phyloP scores from a whole-genome alignment of 2,329 filamentous ascomycete genomes.

The Fusarium torulosum region DNA sequence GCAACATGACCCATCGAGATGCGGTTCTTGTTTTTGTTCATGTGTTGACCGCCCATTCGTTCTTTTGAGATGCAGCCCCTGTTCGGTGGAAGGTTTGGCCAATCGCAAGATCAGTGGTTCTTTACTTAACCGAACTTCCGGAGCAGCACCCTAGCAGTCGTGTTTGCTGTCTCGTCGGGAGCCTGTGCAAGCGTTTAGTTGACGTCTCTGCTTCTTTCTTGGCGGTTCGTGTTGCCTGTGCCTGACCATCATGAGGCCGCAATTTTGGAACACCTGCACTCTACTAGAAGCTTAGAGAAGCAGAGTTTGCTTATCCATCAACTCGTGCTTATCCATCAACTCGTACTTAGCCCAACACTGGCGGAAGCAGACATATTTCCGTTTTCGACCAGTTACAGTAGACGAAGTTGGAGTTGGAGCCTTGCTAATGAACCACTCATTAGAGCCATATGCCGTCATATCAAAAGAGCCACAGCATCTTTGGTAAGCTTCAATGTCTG shows the following conservation, averaged over 20 bases:
- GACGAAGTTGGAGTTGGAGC: constrained; percentile 25
- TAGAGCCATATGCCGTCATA: constrained; percentile 25
- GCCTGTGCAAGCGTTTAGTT: neutral
- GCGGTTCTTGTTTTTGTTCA: constrained; percentile 31
- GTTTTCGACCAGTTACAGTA: constrained; percentile 26
- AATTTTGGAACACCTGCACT: neutral
- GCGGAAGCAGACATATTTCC: constrained; percentile 19
- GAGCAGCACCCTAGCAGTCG: constrained; percentile 7
- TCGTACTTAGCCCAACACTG: neutral
- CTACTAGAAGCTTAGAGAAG: constrained; percentile 3
- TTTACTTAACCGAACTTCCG: constrained; percentile 8
- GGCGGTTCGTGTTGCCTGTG: constrained; percentile 15
- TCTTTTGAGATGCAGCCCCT: constrained; percentile 24
- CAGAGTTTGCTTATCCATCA: neutral
- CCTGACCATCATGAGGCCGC: constrained; percentile 28
- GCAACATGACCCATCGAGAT: constrained; percentile 39
- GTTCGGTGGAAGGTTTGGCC: constrained; percentile 25
- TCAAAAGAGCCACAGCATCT: constrained; percentile 17
- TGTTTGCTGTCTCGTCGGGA: constrained; percentile 1
- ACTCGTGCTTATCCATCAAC: neutral
- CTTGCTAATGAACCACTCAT: constrained; percentile 27
- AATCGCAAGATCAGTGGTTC: constrained; percentile 30
- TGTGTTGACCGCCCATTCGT: constrained; percentile 46
- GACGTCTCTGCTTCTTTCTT: constrained; percentile 10
- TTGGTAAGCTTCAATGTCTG: constrained; percentile 22